Evolutionary conservation across 441 rosid species (phyloP).

Genomic region (Rhodomyrtus psidioides): DNA sequence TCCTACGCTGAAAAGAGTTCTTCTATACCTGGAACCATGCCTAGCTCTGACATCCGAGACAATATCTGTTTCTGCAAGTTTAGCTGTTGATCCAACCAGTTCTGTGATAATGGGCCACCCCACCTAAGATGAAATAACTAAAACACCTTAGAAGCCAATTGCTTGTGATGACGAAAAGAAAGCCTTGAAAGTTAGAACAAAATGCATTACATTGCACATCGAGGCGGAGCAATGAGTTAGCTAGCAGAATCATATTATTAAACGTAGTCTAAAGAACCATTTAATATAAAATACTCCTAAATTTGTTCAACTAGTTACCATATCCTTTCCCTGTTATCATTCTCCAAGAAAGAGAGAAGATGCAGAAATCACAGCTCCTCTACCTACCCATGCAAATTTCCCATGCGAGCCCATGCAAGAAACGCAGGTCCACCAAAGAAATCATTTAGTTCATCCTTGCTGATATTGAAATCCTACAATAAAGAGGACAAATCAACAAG

Average conservation of each 20-base stretch:
- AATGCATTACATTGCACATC: not conserved
- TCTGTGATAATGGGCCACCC: conserved; percentile 91
- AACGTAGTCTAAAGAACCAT: not conserved
- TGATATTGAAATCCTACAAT: conserved; percentile 71
- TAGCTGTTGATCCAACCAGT: conserved; percentile 83
- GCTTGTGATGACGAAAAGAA: not conserved
- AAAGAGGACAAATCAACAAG: not conserved
- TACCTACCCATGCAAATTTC: conserved; percentile 87
- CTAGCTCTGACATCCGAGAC: conserved; percentile 78
- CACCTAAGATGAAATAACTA: conserved; percentile 39
- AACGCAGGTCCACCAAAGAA: conserved; percentile 98
- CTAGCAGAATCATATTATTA: not conserved
- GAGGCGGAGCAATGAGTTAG: not conserved
- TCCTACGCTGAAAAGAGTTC: not conserved
- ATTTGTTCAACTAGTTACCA: not conserved
- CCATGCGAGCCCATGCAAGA: conserved; percentile 99
- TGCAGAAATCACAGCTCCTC: not conserved
- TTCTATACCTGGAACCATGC: conserved; percentile 89
- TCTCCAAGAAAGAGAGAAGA: not conserved
- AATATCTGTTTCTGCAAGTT: conserved; percentile 77
- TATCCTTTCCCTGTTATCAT: not conserved
- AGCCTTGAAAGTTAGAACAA: not conserved
- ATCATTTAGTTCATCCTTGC: conserved; percentile 58
- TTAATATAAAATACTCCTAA: not conserved
- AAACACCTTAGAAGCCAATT: not conserved